These are phyloP conservation scores for Saraca asoca DNA, from an alignment of 331 rosid species.

Conservation along the genomic window DNA sequence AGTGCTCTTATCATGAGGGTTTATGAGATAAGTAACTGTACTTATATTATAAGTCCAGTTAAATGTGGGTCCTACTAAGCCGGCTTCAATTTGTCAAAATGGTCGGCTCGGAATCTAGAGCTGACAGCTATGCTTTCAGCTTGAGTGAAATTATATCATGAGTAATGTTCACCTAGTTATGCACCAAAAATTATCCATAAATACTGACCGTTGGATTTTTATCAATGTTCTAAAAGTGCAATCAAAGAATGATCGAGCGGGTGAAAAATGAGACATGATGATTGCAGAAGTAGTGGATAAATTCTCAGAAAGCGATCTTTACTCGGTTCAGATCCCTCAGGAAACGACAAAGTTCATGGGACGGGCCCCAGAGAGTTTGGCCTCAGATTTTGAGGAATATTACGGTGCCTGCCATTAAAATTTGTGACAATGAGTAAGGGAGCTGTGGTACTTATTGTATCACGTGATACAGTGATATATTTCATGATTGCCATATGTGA, in stretches of 20 bases:
- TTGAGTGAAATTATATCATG: conserved; percentile 17
- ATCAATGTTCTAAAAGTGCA: fast-evolving
- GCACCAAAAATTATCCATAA: too few species aligned
- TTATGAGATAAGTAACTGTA: fast-evolving
- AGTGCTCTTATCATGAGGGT: background rate
- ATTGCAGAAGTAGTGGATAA: conserved; percentile 32
- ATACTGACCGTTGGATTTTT: background rate
- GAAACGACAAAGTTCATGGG: conserved; percentile 65
- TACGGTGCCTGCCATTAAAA: conserved; percentile 57
- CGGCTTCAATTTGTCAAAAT: conserved; percentile 66
- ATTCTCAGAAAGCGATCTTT: conserved; percentile 44
- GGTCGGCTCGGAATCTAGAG: conserved; percentile 86
- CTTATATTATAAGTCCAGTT: conserved; percentile 34
- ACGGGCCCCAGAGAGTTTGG: conserved; percentile 14
- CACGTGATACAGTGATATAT: conserved; percentile 54
- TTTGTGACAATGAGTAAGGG: conserved; percentile 21
- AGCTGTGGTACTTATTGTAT: conserved; percentile 49
- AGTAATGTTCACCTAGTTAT: background rate
- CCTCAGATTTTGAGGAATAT: conserved; percentile 30
- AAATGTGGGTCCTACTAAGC: conserved; percentile 62
- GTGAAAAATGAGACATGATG: background rate
- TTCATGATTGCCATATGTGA: conserved; percentile 47
- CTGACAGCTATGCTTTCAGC: conserved; percentile 73
- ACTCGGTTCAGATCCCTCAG: conserved; percentile 52
- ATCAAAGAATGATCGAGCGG: conserved; percentile 14